phyloP scores from a whole-genome alignment of 805 yeast genomes.

The Kluyveromyces wickerhamii region DNA sequence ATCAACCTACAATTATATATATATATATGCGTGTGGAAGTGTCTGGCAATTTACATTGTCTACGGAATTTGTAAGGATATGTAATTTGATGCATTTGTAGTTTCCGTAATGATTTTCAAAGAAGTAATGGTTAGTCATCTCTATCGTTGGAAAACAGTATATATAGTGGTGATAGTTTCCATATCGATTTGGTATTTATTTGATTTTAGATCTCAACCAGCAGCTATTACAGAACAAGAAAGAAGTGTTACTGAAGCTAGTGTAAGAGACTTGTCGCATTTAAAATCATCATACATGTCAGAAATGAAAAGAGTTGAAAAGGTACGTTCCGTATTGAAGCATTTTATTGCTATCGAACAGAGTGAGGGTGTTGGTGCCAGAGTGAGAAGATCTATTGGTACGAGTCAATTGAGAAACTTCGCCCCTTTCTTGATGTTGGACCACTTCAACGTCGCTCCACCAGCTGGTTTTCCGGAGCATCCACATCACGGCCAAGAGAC shows the following conservation, averaged over 20 bases:
- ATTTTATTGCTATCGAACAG: slow-evolving; percentile 55
- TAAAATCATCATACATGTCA: no score
- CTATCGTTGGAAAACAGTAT: no score
- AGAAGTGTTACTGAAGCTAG: no score
- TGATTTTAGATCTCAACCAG: not conserved
- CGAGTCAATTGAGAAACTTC: slow-evolving; percentile 58
- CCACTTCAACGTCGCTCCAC: slow-evolving; percentile 58
- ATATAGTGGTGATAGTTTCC: not conserved
- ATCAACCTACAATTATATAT: no score
- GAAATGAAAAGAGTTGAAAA: slow-evolving; percentile 8
- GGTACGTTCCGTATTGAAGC: slow-evolving; percentile 41
- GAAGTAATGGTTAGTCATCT: no score
- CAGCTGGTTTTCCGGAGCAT: slow-evolving; percentile 75
- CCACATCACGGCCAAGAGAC: slow-evolving; percentile 83
- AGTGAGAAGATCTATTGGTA: slow-evolving; percentile 76
- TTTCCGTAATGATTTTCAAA: no score
- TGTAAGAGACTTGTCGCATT: no score
- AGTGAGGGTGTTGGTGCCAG: slow-evolving; percentile 85
- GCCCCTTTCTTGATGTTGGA: slow-evolving; percentile 78
- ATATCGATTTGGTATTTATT: not conserved
- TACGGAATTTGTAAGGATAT: no score
- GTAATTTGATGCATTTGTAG: no score
- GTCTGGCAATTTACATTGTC: no score
- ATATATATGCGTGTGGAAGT: no score
- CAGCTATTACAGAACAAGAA: not conserved